phyloP scores from a whole-genome alignment of 1,284 basidiomycete genomes.

The Schizophyllum amplum region DNA sequence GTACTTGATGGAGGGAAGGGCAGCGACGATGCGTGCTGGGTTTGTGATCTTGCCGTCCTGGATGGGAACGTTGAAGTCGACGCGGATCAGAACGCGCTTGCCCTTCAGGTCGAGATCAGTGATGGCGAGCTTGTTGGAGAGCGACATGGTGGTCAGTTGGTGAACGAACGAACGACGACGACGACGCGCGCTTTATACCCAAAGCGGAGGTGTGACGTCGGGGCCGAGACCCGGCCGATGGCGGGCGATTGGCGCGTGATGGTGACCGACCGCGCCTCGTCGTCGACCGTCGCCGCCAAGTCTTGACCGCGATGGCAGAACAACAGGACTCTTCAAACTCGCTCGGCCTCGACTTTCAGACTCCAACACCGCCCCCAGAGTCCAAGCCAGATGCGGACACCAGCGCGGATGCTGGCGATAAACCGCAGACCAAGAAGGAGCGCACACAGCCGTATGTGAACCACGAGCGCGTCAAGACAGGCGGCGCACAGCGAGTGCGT shows the following conservation, averaged over 20 bases:
- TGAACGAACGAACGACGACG: background rate
- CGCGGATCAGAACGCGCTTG: slow-evolving; percentile 91
- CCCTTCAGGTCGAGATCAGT: slow-evolving; percentile 86
- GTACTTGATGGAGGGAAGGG: slow-evolving; percentile 93
- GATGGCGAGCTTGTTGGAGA: slow-evolving; percentile 91
- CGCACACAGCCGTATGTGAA: slow-evolving; percentile 52
- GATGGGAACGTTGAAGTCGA: slow-evolving; percentile 99
- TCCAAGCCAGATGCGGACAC: slow-evolving; percentile 7
- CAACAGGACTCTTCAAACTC: slow-evolving; percentile 39
- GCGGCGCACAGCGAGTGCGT: slow-evolving; percentile 61
- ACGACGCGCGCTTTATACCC: background rate
- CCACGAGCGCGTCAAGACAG: slow-evolving; percentile 70
- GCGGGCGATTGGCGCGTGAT: background rate
- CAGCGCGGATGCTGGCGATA: slow-evolving; percentile 11
- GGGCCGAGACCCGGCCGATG: background rate
- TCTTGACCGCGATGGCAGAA: slow-evolving; percentile 21
- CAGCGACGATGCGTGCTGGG: slow-evolving; percentile 96
- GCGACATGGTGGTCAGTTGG: slow-evolving; percentile 62
- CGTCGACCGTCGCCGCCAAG: background rate
- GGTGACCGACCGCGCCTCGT: background rate
- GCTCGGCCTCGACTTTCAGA: slow-evolving; percentile 57
- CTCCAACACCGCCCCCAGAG: slow-evolving; percentile 22
- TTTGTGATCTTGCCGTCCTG: slow-evolving; percentile 90
- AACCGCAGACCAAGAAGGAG: slow-evolving; percentile 36
- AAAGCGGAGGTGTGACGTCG: background rate